Base-by-base conservation (phyloP, 768 basidiomycete genomes). In the Kwoniella europaea region DNA sequence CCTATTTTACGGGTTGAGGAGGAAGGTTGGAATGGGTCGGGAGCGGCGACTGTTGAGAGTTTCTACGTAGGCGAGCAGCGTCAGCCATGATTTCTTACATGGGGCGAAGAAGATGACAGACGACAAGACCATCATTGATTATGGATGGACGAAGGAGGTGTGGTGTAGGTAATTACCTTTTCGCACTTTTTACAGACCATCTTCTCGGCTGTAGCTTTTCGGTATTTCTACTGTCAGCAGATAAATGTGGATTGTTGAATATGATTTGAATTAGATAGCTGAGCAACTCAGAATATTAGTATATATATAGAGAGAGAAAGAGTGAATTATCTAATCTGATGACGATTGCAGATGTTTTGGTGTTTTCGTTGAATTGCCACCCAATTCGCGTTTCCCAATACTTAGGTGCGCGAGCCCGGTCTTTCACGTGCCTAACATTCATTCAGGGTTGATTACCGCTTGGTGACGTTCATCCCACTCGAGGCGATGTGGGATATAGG, bases 161-260 rank as follows among this genome's bases (percentile, higher is more conserved):
- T 16, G 46, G 46, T 50, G 46, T 50, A 35, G 35, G 35, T 13
- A 24, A 71, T 70, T 42, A 78, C 82, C 74, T 83, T 82, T 69
- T 84, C 84, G 60, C 84, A 84, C 71, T 83, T 83, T 59, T 81
- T 82, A 75, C 84, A 84, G 9, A 84, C 84, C 84, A 84, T 84
- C 50, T 57, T 80, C 71, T 18, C 53, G 24, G 20, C 56, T 42
- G n/a, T 27, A 12, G 13, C 56, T 16, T 18, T 57, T n/a, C 10
- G 3, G 12, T 50, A 46, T 46, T 16, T 46, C 44, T 46, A 3
- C 27, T 27, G 0, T 46, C 44, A 18, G 18, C 18, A 50, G 46
- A 15, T 15, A 16, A 13, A 15, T 50, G 46, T 16, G 4, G 44
- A 10, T 46, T 10, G 16, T 46, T 16, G 44, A 46, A 2, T 46